Conservation (phyloP, 331 rosid species). For the Arachis monticola region DNA sequence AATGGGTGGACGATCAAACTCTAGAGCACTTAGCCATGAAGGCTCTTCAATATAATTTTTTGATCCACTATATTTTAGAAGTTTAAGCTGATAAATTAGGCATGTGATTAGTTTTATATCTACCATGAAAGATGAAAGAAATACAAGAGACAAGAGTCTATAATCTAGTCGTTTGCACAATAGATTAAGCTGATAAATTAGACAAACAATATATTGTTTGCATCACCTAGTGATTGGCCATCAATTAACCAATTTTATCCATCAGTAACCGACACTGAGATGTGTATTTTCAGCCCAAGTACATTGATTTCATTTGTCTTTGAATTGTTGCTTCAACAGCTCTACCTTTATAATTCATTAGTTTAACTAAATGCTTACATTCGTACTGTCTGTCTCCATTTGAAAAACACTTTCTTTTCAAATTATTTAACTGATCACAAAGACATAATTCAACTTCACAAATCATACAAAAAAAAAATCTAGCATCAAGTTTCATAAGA, state of each 20-base stretch:
- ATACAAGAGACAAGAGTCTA: not conserved
- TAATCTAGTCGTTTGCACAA: conserved; percentile 1
- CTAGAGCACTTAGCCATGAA: not conserved
- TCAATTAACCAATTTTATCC: not conserved
- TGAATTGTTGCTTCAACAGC: not conserved
- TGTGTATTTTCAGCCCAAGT: conserved; percentile 4
- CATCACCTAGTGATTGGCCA: conserved; percentile 1
- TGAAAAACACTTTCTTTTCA: conserved; percentile 12
- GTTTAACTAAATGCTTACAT: conserved; percentile 16
- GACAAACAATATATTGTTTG: conserved; percentile 4
- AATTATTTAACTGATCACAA: not conserved
- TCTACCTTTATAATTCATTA: not conserved
- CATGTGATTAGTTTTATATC: not conserved
- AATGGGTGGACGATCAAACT: not conserved
- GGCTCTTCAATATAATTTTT: not conserved
- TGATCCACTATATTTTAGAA: not conserved
- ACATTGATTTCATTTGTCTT: not conserved
- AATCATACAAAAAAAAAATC: conserved; percentile 33
- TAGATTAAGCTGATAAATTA: conserved; percentile 12
- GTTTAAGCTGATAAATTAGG: not conserved
- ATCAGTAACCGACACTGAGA: not conserved
- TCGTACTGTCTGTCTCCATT: conserved; percentile 10
- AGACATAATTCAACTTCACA: conserved; percentile 11
- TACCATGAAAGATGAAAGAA: not conserved
- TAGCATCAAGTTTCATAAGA: conserved; percentile 34